Evolutionary conservation across 176 grass and related monocot genomes (phyloP).

Genomic region (Poa pratensis): DNA sequence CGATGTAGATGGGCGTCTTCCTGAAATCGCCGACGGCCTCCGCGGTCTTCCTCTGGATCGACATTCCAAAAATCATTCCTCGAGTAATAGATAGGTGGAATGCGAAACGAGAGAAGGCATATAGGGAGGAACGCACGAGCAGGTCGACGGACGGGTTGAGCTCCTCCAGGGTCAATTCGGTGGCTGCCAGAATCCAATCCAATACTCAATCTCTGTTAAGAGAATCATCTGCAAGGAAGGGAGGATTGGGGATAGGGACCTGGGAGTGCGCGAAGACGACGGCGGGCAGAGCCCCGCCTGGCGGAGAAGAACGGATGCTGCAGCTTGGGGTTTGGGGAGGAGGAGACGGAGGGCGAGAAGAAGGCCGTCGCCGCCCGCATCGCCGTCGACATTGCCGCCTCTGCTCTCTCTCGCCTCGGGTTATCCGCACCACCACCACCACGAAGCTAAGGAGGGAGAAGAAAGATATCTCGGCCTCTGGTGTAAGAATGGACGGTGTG

Average conservation of each 20-base stretch:
- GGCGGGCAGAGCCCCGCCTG: not conserved
- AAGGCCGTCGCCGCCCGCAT: constrained; percentile 17
- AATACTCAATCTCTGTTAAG: not conserved
- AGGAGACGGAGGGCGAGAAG: constrained; percentile 7
- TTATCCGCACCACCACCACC: constrained; percentile 32
- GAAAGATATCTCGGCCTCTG: not conserved
- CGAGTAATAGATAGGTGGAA: not conserved
- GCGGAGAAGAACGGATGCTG: not conserved
- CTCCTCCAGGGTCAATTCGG: constrained; percentile 33
- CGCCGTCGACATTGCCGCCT: constrained; percentile 17
- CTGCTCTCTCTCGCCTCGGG: not conserved
- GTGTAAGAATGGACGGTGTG: not conserved
- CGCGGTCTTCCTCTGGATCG: constrained; percentile 30
- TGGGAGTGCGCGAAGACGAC: constrained; percentile 37
- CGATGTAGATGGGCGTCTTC: constrained; percentile 53
- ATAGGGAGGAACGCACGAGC: not conserved
- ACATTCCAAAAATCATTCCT: constrained; percentile 3
- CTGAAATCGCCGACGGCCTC: constrained; percentile 38
- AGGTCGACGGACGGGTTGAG: constrained; percentile 47
- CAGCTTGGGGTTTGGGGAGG: not conserved
- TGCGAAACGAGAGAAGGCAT: not conserved
- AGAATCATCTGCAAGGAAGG: not conserved
- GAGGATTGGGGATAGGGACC: not conserved
- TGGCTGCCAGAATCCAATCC: not conserved
- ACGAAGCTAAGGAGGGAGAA: not conserved